Evolutionary conservation across 2,329 filamentous ascomycete species (phyloP), one percentile per base, ranked within the genome.

Genomic region (Phaeosphaeriaceae sp.): DNA sequence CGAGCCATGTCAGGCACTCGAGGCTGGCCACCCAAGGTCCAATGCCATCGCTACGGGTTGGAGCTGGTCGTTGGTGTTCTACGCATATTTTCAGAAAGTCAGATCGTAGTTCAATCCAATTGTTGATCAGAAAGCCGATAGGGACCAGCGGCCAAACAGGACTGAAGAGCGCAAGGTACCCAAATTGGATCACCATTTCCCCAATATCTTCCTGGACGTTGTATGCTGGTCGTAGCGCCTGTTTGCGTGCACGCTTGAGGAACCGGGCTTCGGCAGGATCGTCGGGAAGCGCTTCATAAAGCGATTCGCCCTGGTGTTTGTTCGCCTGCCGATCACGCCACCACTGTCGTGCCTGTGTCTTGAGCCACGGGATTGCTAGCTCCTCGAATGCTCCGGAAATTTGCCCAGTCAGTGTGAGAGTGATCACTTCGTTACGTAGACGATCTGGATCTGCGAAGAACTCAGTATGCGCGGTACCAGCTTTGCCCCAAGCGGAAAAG

Each of bases 171-270:
- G 74, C 69, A 7, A 76, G 66, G 45, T 76, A 76, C 2, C 74
- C 73, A 47, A 74, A 75, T 48, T 76, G 74, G 17, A 76, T 69
- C 7, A 76, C 74, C 72, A 76, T 75, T 52, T 76, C 73, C 0
- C 66, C 66, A 41, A 74, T 66, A 45, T 76, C 73, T 19, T 76
- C 74, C 22, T 75, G 72, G 1, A 76, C 74, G n/a, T 76, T 71
- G 57, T 76, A 76, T 19, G 57, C 51, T 15, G 69, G 61, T 3
- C 73, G 62, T 7, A 68, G 33, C 3, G 72, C 72, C 56, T 76
- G 70, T 22, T 63, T 71, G 27, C 74, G 67, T 1, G 70, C 69
- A 25, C 70, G 65, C 7, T 65, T 60, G 31, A 76, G 67, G 19
- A 76, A 73, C 0, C 63, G 62, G n/a, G 60, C 63, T 54, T 76